Base-by-base conservation (phyloP, 139 green algal species). In the Medakamo hakoo region DNA sequence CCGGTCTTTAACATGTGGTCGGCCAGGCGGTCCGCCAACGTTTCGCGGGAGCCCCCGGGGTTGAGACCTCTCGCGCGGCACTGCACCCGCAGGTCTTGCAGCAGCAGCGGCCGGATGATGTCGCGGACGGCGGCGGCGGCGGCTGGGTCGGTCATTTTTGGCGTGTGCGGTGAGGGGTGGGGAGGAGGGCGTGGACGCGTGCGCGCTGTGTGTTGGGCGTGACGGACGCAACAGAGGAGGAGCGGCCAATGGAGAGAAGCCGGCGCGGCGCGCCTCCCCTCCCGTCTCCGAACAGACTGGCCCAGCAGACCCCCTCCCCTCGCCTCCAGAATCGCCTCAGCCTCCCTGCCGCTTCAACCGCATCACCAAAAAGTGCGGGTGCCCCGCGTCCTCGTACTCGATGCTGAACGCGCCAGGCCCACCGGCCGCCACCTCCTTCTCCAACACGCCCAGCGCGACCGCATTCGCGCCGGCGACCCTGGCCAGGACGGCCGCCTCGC, bases 51-150 rank as follows among this genome's bases (percentile, higher is more conserved):
- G 27, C 84, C 84, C 23, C 71, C 84, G 16, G 84, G 84, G 27
- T 73, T 83, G 14, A 92, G n/a, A 16, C 73, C 73, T 19, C 74
- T 68, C 1, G 76, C 71, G 20, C 82, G 72, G 70, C 80, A 86
- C 63, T 86, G 70, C n/a, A 70, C 77, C 3, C 82, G 70, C 55
- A 88, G 71, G 57, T 88, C 82, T 64, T 84, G 83, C 27, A 85
- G 62, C 4, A 84, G 68, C 60, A 85, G 28, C 3, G 63, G 58
- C 59, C 72, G 72, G 4, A 83, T 61, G 29, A 71, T 25, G 63
- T 76, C 71, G 23, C 40, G 40, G 9, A 52, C 9, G 40, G 40
- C 40, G 40, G 40, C 40, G 40, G 9, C 9, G 40, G 40, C 40
- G 40, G 40, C 9, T 9, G 16, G 40, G 40, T 52, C 40, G 40